Base-by-base conservation (phyloP, 345 rosid genomes). In the Populus ilicifolia region DNA sequence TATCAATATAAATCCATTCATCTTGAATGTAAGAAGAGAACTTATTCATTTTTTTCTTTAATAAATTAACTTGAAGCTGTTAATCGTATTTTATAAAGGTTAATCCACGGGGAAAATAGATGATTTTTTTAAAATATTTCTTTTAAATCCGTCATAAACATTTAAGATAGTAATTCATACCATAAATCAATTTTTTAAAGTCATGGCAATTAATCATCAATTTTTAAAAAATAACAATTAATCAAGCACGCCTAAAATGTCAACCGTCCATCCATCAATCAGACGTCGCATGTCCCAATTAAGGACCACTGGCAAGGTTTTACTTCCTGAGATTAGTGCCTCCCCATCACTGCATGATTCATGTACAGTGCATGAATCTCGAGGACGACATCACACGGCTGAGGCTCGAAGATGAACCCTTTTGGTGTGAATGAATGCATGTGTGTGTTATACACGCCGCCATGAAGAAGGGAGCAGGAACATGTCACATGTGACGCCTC, bases 371-470 rank as follows among this genome's bases (percentile, higher is more conserved):
- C 14, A 5, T 12, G 78, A 3, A 75, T 75, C 67, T 52, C 72
- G 72, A 75, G 78, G 66, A 23, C 8, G 65, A 23, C 16, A 50
- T 67, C 72, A 1, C 0, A 67, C n/a, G 78, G 78, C 63, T 14
- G 72, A 75, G n/a, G 50, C 10, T 59, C 10, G 1, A 35, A 52
- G 61, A 41, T 8, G 56, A 0, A 50, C 27, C 21, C 35, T 61
- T 59, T 12, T 27, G 38, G 17, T 39, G 54, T 14, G 23, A 21
- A 7, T 54, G 4, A 8, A 54, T 54, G 23, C 1, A 6, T 20
- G n/a, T 20, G 20, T 7, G 20, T 0, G 20, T 20, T n/a, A n/a
- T 9, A n/a, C 2, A 54, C 2, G 0, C 25, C 10, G 63, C 63
- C 12, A 17, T 2, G 70, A 17, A 72, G 43, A 33, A 17, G 5